A percentile compares a stretch with the other conserved stretches of the same genome.
Evolutionary conservation across 208 protist genomes (phyloP).

Genomic region (Leishmania lainsoni): DNA sequence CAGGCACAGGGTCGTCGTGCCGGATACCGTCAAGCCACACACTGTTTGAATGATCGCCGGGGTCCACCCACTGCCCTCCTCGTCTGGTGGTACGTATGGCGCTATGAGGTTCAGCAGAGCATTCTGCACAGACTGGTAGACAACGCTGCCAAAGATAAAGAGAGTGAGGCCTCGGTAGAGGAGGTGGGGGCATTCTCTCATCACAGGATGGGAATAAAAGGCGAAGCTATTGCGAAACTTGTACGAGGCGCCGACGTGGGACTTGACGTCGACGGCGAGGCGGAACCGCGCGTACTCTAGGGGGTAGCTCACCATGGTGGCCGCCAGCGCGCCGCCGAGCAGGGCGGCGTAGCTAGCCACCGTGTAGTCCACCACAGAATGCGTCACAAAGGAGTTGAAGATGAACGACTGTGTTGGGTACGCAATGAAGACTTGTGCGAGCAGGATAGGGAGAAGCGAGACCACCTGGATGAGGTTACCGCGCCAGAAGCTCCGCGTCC

Average conservation of each 20-base stretch:
- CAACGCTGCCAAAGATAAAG: slow-evolving; percentile 65
- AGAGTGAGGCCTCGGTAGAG: slow-evolving; percentile 74
- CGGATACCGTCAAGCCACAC: slow-evolving; percentile 49
- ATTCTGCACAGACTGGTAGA: slow-evolving; percentile 58
- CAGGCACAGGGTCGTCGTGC: slow-evolving; percentile 65
- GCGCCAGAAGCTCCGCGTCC: slow-evolving; percentile 69
- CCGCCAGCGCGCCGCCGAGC: slow-evolving; percentile 49
- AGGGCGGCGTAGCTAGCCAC: slow-evolving; percentile 52
- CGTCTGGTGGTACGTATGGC: slow-evolving; percentile 56
- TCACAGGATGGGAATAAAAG: slow-evolving; percentile 73
- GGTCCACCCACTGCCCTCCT: slow-evolving; percentile 30
- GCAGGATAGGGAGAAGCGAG: slow-evolving; percentile 62
- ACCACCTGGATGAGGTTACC: slow-evolving; percentile 83
- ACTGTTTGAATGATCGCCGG: slow-evolving; percentile 52
- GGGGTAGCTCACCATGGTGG: slow-evolving; percentile 69
- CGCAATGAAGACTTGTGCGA: slow-evolving; percentile 74
- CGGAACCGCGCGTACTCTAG: slow-evolving; percentile 82
- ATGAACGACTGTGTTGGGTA: slow-evolving; percentile 60
- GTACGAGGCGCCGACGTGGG: slow-evolving; percentile 50
- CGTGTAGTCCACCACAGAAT: slow-evolving; percentile 47
- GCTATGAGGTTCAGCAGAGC: slow-evolving; percentile 39
- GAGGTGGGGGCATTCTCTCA: slow-evolving; percentile 74
- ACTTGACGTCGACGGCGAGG: slow-evolving; percentile 78
- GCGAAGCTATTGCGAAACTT: slow-evolving; percentile 69
- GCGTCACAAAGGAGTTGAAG: slow-evolving; percentile 43